Percentiles rank a stretch among this genome's conserved stretches.
Conservation (phyloP, 192 early-diverging fungal genomes). For the Dissophora globulifera region DNA sequence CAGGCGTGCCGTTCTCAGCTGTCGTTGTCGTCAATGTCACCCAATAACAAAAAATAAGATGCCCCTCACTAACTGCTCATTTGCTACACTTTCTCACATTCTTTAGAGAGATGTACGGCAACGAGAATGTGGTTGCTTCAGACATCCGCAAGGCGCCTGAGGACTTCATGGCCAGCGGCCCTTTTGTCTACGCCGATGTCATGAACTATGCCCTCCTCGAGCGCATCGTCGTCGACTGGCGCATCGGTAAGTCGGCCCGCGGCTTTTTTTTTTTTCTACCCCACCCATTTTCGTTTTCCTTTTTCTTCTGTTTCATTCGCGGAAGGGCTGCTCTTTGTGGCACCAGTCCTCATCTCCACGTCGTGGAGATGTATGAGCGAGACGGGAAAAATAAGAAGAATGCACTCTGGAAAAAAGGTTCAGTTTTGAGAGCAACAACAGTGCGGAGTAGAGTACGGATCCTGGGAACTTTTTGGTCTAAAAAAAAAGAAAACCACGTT, state of each 20-base stretch:
- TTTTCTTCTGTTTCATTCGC: too few species aligned
- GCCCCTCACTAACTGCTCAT: too few species aligned
- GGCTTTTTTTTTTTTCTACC: too few species aligned
- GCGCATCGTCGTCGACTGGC: slow-evolving; percentile 69
- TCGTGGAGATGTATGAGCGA: too few species aligned
- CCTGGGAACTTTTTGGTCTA: slow-evolving; percentile 20
- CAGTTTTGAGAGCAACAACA: slow-evolving; percentile 4
- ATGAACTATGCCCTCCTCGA: slow-evolving; percentile 72
- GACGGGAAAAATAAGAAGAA: too few species aligned
- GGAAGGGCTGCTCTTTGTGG: too few species aligned
- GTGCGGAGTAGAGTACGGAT: background rate
- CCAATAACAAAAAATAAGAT: too few species aligned
- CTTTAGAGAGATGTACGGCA: slow-evolving; percentile 61
- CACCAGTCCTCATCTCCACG: too few species aligned
- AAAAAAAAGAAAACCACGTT: background rate
- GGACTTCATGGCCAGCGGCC: slow-evolving; percentile 58
- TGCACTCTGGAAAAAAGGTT: background rate
- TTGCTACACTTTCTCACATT: too few species aligned
- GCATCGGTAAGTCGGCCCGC: slow-evolving; percentile 52
- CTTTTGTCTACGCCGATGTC: slow-evolving; percentile 75
- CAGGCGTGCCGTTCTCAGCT: background rate
- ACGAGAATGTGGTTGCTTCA: slow-evolving; percentile 70
- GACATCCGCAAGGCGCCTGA: slow-evolving; percentile 72
- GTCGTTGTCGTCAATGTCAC: too few species aligned
- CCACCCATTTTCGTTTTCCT: too few species aligned